A percentile compares a stretch with the other conserved stretches of the same genome.
Conservation (phyloP, 2,329 filamentous ascomycete species). For the Calonectria montana region DNA sequence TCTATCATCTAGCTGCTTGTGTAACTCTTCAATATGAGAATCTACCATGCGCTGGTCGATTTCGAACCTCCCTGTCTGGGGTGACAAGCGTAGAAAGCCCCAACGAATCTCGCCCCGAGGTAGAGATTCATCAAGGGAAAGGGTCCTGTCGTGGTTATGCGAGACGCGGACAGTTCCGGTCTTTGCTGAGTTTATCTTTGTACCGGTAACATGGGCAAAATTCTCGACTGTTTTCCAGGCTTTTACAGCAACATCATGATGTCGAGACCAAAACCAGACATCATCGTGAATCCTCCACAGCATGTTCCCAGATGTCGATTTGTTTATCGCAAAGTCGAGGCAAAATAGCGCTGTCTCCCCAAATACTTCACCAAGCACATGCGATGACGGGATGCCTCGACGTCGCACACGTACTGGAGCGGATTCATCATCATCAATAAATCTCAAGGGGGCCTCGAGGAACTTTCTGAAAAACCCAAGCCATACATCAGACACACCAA, state of each 20-base stretch:
- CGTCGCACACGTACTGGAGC: constrained; percentile 57
- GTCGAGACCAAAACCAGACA: constrained; percentile 73
- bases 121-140: constrained; percentile 48
- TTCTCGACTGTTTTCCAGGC: constrained; percentile 69
- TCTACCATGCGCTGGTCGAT: constrained; percentile 71
- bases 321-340: constrained; percentile 73
- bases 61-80: constrained; percentile 63
- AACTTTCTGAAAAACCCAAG: constrained; percentile 69
- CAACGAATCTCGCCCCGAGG: constrained; percentile 63
- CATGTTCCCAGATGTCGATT: constrained; percentile 62
- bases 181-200: constrained; percentile 65
- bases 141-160: constrained; percentile 19
- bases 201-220: constrained; percentile 67
- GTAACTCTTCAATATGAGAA: constrained; percentile 68
- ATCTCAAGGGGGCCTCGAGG: constrained; percentile 68
- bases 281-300: constrained; percentile 74
- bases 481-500: constrained; percentile 68
- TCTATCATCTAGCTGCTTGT: constrained; percentile 64
- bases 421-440: constrained; percentile 63
- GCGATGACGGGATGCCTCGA: constrained; percentile 69
- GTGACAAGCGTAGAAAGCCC: constrained; percentile 68
- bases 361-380: constrained; percentile 68
- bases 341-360: constrained; percentile 72
- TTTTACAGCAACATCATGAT: constrained; percentile 62
- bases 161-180: constrained; percentile 60